A percentile compares a stretch with the other conserved stretches of the same genome.
Conservation (phyloP, 176 grass and related monocot species). For the Otatea glauca region DNA sequence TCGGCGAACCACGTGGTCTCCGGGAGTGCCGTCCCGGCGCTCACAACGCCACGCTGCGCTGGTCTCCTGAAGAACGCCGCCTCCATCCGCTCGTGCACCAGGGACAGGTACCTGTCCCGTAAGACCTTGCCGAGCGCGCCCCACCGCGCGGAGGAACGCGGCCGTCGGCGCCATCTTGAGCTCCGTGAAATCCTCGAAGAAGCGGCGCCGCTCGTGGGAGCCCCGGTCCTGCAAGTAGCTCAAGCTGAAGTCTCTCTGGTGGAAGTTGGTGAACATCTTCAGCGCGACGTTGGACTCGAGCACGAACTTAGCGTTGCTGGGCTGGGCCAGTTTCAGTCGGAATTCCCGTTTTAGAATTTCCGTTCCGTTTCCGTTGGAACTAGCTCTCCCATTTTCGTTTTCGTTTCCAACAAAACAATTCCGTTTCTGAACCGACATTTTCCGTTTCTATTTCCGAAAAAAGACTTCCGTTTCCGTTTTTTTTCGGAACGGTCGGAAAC, state of each 20-base stretch:
- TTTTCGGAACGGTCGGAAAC: too few species aligned
- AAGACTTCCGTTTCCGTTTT: too few species aligned
- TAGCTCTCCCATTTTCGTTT: too few species aligned
- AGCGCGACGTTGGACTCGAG: conserved; percentile 69
- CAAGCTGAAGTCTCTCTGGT: conserved; percentile 54
- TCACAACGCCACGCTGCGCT: conserved; percentile 37
- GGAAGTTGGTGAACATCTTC: conserved; percentile 73
- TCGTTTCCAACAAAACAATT: too few species aligned
- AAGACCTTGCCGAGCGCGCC: conserved; percentile 46
- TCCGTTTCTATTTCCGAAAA: too few species aligned
- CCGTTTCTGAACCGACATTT: too few species aligned
- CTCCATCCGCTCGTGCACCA: conserved; percentile 83
- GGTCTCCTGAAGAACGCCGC: conserved; percentile 47
- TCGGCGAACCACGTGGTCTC: conserved; percentile 50
- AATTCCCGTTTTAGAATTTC: too few species aligned
- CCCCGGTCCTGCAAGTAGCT: conserved; percentile 28
- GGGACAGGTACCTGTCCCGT: conserved; percentile 54
- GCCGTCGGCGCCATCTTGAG: conserved; percentile 34
- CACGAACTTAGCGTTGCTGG: conserved; percentile 52
- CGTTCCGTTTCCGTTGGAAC: too few species aligned
- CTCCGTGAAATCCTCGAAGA: conserved; percentile 73
- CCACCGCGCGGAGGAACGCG: conserved; percentile 16
- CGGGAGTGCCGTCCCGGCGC: conserved; percentile 10
- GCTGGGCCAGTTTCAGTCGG: neutral
- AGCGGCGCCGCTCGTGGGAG: conserved; percentile 46